phyloP scores from a whole-genome alignment of 2,329 filamentous ascomycete genomes.

The Taxawa tesnikishii region DNA sequence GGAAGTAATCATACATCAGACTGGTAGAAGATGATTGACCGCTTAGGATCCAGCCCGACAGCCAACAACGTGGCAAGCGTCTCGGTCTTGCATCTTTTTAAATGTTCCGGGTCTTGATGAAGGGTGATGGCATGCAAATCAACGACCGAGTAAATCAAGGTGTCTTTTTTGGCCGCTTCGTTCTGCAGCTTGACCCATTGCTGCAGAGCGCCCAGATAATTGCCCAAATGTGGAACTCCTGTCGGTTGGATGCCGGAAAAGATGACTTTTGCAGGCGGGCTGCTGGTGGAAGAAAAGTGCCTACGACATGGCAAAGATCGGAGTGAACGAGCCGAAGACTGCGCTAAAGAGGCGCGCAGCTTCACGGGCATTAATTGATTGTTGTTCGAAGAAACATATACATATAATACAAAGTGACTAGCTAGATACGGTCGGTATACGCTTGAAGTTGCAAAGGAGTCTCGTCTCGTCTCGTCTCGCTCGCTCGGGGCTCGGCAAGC shows the following conservation, averaged over 20 bases:
- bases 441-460: too few species aligned
- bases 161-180: constrained; percentile 41
- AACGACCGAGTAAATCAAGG: constrained; percentile 74
- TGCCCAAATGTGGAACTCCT: constrained; percentile 84
- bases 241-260: constrained; percentile 98
- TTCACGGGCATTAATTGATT: not conserved
- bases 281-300: not conserved
- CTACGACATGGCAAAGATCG: not conserved
- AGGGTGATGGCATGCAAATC: constrained; percentile 89
- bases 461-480: too few species aligned
- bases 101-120: constrained; percentile 49
- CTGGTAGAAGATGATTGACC: constrained; percentile 72
- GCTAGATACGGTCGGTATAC: too few species aligned
- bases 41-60: constrained; percentile 67
- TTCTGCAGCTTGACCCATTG: constrained; percentile 79
- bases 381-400: not conserved
- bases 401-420: not conserved
- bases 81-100: constrained; percentile 58
- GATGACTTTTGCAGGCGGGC: constrained; percentile 37
- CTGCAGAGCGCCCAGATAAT: constrained; percentile 81
- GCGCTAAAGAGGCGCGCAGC: not conserved
- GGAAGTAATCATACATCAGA: constrained; percentile 45
- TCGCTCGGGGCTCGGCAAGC: too few species aligned
- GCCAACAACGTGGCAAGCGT: constrained; percentile 71
- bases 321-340: not conserved